These are phyloP conservation scores for Metarhizium album DNA, from an alignment of 2,329 filamentous ascomycete species.

Conservation along the genomic window DNA sequence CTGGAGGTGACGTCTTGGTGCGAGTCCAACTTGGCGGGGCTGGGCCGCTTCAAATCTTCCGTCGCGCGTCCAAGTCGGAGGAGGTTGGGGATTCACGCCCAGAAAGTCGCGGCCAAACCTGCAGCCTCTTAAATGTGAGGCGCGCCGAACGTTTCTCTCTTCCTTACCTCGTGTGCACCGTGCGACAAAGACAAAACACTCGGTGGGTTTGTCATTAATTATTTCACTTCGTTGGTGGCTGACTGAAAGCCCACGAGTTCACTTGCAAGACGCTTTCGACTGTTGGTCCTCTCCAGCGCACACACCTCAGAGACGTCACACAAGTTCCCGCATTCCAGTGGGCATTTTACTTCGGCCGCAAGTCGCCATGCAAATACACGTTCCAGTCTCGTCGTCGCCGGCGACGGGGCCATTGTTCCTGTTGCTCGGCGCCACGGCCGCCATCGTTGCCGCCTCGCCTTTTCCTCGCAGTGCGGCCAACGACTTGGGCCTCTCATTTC, in stretches of 20 bases:
- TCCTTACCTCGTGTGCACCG: background rate
- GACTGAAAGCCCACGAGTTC: background rate
- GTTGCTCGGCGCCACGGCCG: slow-evolving; percentile 24
- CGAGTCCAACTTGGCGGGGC: slow-evolving; percentile 14
- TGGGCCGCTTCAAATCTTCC: slow-evolving; percentile 10
- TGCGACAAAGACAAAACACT: no score
- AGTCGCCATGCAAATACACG: slow-evolving; percentile 2
- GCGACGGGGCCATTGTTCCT: slow-evolving; percentile 21
- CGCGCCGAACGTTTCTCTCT: background rate
- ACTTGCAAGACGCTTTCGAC: background rate
- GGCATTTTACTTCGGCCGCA: background rate
- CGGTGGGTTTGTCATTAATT: no score
- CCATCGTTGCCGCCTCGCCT: slow-evolving; percentile 29
- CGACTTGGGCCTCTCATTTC: slow-evolving; percentile 37
- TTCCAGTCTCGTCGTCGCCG: slow-evolving; percentile 4
- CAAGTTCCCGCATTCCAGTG: slow-evolving; percentile 6
- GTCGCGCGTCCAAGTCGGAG: slow-evolving; percentile 21
- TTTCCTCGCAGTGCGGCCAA: slow-evolving; percentile 39
- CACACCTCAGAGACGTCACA: background rate
- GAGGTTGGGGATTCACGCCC: slow-evolving; percentile 20
- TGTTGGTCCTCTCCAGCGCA: no score
- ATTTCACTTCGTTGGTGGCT: background rate
- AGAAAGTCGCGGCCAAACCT: background rate
- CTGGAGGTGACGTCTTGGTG: slow-evolving; percentile 2
- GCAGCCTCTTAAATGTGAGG: slow-evolving; percentile 5